Evolutionary conservation across 768 basidiomycete species (phyloP).

Genomic region (Trametes elegans): DNA sequence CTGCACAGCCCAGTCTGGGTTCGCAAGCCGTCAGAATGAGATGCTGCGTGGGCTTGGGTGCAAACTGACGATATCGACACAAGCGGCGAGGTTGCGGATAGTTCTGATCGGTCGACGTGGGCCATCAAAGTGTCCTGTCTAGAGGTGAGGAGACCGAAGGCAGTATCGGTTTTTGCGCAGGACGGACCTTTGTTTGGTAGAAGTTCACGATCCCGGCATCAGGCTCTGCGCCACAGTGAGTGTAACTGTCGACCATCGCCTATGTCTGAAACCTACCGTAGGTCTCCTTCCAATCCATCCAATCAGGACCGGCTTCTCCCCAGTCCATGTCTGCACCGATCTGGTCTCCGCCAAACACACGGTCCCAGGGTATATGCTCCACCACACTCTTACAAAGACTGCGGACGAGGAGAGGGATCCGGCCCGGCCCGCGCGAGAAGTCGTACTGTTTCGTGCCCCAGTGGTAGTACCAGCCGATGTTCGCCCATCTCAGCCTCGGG

Average conservation of each 20-base stretch:
- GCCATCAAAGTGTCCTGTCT: constrained; percentile 90
- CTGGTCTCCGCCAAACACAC: constrained; percentile 46
- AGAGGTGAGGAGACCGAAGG: background rate
- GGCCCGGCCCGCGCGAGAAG: constrained; percentile 66
- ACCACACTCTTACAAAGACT: constrained; percentile 65
- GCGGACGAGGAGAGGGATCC: constrained; percentile 55
- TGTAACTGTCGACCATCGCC: background rate
- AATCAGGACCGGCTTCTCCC: constrained; percentile 56
- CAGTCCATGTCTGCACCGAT: constrained; percentile 38
- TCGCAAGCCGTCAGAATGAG: background rate
- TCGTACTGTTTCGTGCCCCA: constrained; percentile 97
- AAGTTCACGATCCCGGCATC: constrained; percentile 98
- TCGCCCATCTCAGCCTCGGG: constrained; percentile 88
- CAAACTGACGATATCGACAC: constrained; percentile 85
- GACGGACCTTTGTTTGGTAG: constrained; percentile 70
- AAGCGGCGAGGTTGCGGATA: constrained; percentile 88
- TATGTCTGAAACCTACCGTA: constrained; percentile 58
- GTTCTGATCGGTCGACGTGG: constrained; percentile 96
- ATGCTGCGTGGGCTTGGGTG: background rate
- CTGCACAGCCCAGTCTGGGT: constrained; percentile 82
- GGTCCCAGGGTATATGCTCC: constrained; percentile 61
- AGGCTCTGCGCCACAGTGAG: constrained; percentile 55
- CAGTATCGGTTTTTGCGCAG: background rate
- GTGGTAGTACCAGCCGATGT: constrained; percentile 95
- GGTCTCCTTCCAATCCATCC: constrained; percentile 70